Percentiles rank a stretch among this genome's conserved stretches.
Conservation (phyloP, 805 yeast genomes). For the Pichia membranifaciens region DNA sequence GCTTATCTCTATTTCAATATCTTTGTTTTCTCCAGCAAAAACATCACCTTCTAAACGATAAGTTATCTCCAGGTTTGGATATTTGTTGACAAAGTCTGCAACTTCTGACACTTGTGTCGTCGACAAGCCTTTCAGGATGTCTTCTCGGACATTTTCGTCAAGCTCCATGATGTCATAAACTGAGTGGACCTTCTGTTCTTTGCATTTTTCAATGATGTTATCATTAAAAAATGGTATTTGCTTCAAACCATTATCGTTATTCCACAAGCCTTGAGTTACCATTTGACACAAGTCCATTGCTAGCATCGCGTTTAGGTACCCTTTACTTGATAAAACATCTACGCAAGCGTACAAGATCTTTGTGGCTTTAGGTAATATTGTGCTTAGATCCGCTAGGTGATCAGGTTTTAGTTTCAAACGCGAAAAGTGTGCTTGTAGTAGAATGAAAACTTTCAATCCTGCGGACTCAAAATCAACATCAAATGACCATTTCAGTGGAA, state of each 20-base stretch:
- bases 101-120: slow-evolving; percentile 52
- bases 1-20: slow-evolving; percentile 43
- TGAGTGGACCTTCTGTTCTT: slow-evolving; percentile 50
- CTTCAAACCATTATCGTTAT: slow-evolving; percentile 64
- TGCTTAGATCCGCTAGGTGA: slow-evolving; percentile 48
- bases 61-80: slow-evolving; percentile 75
- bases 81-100: slow-evolving; percentile 83
- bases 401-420: slow-evolving; percentile 60
- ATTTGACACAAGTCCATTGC: slow-evolving; percentile 88
- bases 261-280: slow-evolving; percentile 85
- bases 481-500: slow-evolving; percentile 54
- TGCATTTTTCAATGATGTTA: slow-evolving; percentile 49
- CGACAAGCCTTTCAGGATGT: slow-evolving; percentile 47
- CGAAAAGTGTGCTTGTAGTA: slow-evolving; percentile 78
- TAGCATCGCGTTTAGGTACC: slow-evolving; percentile 65
- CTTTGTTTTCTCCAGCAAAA: slow-evolving; percentile 40
- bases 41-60: slow-evolving; percentile 43
- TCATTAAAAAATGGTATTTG: slow-evolving; percentile 70
- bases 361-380: slow-evolving; percentile 44
- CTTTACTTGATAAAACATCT: slow-evolving; percentile 76
- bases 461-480: slow-evolving; percentile 41
- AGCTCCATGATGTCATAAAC: slow-evolving; percentile 75
- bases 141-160: slow-evolving; percentile 58
- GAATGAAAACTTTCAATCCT: slow-evolving; percentile 61
- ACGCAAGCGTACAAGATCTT: slow-evolving; percentile 59